A percentile compares a stretch with the other conserved stretches of the same genome.
Evolutionary conservation across 371 early-diverging fungal species (phyloP).

Genomic region (Sporodiniella umbellata): DNA sequence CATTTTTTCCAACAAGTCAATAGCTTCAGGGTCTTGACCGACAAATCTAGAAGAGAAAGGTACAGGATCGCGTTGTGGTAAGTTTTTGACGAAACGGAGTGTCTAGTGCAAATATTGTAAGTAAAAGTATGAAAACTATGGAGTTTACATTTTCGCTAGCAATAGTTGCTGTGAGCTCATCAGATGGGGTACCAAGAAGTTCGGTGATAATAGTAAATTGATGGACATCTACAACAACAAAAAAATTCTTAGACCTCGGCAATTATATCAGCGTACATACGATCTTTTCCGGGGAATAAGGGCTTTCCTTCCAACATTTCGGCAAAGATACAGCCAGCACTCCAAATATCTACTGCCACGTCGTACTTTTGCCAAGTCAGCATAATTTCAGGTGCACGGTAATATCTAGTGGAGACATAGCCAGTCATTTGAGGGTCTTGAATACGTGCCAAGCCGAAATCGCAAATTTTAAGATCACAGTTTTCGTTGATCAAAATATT

Average conservation of each 20-base stretch:
- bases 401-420: conserved; percentile 96
- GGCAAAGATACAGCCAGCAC: conserved; percentile 82
- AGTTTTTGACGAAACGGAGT: conserved; percentile 84
- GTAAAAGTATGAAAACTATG: not conserved
- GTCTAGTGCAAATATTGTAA: conserved; percentile 51
- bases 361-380: conserved; percentile 66
- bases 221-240: conserved; percentile 63
- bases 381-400: conserved; percentile 79
- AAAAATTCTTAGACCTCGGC: not conserved
- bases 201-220: conserved; percentile 94
- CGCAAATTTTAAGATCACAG: conserved; percentile 97
- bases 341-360: conserved; percentile 81
- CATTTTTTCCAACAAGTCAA: conserved; percentile 89
- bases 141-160: conserved; percentile 82
- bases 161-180: conserved; percentile 88
- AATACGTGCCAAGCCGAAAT: conserved; percentile 94
- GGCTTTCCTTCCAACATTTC: conserved; percentile 89
- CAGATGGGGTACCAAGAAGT: conserved; percentile 89
- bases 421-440: conserved; percentile 93
- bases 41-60: conserved; percentile 69
- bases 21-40: conserved; percentile 58
- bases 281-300: conserved; percentile 92
- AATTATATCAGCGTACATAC: conserved; percentile 49
- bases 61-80: conserved; percentile 77
- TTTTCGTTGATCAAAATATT: conserved; percentile 95